Conservation (phyloP, 352 stramenopile genomes). For the Phytopythium aichiense region DNA sequence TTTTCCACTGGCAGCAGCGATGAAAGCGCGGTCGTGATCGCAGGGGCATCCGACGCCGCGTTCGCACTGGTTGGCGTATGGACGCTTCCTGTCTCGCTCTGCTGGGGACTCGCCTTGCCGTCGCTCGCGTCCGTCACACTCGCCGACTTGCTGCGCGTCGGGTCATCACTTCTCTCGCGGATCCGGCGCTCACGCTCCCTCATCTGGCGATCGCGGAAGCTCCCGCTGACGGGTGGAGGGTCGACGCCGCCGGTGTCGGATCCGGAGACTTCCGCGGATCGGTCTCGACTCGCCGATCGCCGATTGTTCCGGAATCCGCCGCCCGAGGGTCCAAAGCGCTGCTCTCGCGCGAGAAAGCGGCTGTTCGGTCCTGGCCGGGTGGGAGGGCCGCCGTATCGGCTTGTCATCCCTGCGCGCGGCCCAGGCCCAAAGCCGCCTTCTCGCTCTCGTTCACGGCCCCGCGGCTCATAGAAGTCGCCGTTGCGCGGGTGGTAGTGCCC, state of each 20-base stretch:
- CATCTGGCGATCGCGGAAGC: slow-evolving; percentile 33
- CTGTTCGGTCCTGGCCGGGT: background rate
- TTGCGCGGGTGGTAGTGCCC: slow-evolving; percentile 21
- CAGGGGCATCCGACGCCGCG: background rate
- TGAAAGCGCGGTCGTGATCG: background rate
- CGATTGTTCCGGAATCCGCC: slow-evolving; percentile 7
- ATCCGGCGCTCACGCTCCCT: slow-evolving; percentile 27
- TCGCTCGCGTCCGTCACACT: slow-evolving; percentile 2
- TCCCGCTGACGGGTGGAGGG: slow-evolving; percentile 9
- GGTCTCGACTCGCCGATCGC: slow-evolving; percentile 41
- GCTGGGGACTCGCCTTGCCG: background rate
- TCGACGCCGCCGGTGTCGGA: slow-evolving; percentile 18
- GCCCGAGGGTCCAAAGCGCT: slow-evolving; percentile 2
- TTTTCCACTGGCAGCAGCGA: background rate
- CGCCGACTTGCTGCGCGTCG: background rate
- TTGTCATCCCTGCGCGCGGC: slow-evolving; percentile 18
- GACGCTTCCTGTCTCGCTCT: background rate
- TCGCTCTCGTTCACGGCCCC: slow-evolving; percentile 21
- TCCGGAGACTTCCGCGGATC: slow-evolving; percentile 10
- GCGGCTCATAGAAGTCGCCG: slow-evolving; percentile 27
- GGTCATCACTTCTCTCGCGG: slow-evolving; percentile 13
- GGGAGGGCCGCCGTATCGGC: slow-evolving; percentile 10
- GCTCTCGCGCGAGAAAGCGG: slow-evolving; percentile 3
- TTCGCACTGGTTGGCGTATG: background rate
- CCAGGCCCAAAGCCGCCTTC: background rate